Evolutionary conservation across 768 basidiomycete genomes (phyloP), one percentile per base, ranked within the genome.

Genomic region (Pholiota molesta): DNA sequence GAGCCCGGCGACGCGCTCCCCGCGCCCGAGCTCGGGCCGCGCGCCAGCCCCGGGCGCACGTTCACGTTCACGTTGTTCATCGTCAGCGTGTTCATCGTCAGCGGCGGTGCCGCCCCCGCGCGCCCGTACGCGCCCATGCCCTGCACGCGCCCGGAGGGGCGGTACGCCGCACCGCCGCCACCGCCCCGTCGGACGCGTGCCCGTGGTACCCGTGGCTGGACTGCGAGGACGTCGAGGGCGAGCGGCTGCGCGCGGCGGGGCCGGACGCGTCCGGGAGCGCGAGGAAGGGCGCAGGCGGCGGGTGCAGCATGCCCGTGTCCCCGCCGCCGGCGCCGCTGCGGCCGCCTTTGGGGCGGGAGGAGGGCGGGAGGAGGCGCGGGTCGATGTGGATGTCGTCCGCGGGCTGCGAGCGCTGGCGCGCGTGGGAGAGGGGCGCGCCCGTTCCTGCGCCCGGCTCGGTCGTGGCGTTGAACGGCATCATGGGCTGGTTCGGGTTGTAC

Each of bases 201-300:
- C 47, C 31, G 33, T 23, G 58, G 23, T 68, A 66, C n/a, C 71
- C 68, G 29, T 68, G 67, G 65, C 73, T 75, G 10, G 75, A 75
- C 53, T 74, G 72, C 0, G 78, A 77, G 1, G 72, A 73, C 0
- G 71, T 67, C 1, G 74, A 73, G 5, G 71, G 72, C 0, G 74
- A 73, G 54, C 74, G 71, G 33, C 74, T 75, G 37, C 72, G 65
- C 31, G 63, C 59, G 17, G 63, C 59, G 17, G 47, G 47, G 7
- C 51, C 52, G 56, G 63, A 52, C 2, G 60, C 13, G 53, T 40
- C 55, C 14, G 67, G 47, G 26, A 55, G 57, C 16, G 61, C 64
- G 45, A 65, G 58, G 51, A 60, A 64, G 2, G 62, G 31, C 31
- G 58, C 55, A 26, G n/a, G n/a, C n/a, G 39, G 11, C 1, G 44